Evolutionary conservation across 345 rosid species (phyloP), one percentile per base, ranked within the genome.

Genomic region (Lagerstroemia speciosa): DNA sequence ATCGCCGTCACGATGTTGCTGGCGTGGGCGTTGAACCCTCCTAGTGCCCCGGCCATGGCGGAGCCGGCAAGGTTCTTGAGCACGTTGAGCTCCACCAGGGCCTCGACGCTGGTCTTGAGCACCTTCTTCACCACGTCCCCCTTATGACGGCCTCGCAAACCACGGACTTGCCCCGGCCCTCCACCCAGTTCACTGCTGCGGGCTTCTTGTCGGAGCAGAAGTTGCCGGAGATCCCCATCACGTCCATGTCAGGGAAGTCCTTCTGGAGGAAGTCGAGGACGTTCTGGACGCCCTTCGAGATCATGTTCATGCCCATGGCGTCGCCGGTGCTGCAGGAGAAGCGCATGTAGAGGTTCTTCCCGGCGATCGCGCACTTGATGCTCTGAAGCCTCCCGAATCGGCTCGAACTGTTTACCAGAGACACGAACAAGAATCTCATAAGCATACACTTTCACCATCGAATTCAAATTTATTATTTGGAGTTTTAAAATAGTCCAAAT

Each of bases 291-390:
- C 84, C 82, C 75, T 81, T 81, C 6, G 84, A 81, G 26, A 81
- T 76, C 84, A 78, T 81, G 72, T 81, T 81, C 84, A 81, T 81
- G 32, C 84, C 84, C 84, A 81, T 81, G 4, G 84, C 84, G 57
- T 81, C 84, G 15, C 82, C 84, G 9, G 84, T 81, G 78, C 80
- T 66, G 71, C 80, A 78, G 7, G 67, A 40, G 67, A 81, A 81
- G 52, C 84, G 71, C 65, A 76, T 27, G 80, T 78, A 81, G 16
- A 78, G 76, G 65, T 76, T 81, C 67, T 71, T 81, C 37, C 84
- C 84, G 0, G 80, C 76, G 7, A 81, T 57, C 9, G 84, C 55
- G 24, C 82, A 69, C 26, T 72, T 69, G 20, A 78, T 61, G 65
- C 58, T 67, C 58, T 81, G 82, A 22, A 81, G 78, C 68, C 73